Percentiles rank a stretch among this genome's conserved stretches.
Conservation (phyloP, 495 filamentous ascomycete genomes). For the Tuber aestivum region DNA sequence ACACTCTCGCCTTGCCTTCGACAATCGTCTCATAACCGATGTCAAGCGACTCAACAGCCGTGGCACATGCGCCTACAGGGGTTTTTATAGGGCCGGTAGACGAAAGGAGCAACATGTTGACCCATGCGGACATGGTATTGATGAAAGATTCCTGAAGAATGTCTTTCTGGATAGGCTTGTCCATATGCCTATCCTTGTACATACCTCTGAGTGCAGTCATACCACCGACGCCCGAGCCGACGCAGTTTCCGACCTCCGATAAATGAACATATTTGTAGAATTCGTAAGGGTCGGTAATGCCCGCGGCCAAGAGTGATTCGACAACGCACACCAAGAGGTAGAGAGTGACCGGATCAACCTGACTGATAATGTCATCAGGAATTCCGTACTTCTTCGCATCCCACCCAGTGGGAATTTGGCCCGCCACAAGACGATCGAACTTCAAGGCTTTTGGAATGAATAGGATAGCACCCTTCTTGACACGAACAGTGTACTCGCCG, state of each 20-base stretch:
- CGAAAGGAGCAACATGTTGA: conserved; percentile 96
- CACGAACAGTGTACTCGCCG: conserved; percentile 85
- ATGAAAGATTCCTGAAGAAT: conserved; percentile 99
- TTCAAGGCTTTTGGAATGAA: conserved; percentile 93
- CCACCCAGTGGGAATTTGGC: conserved; percentile 95
- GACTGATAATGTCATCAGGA: conserved; percentile 92
- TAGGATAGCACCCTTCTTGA: conserved; percentile 90
- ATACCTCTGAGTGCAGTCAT: conserved; percentile 86
- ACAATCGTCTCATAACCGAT: conserved; percentile 97
- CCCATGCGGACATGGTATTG: conserved; percentile 99
- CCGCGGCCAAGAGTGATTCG: conserved; percentile 80
- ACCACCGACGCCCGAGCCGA: conserved; percentile 96
- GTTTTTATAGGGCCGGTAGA: conserved; percentile 99
- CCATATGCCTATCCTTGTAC: conserved; percentile 96
- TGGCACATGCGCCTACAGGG: conserved; percentile 94
- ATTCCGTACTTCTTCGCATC: conserved; percentile 91
- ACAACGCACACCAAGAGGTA: conserved; percentile 90
- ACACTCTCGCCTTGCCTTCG: conserved; percentile 92
- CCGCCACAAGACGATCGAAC: conserved; percentile 95
- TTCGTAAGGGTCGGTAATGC: conserved; percentile 99
- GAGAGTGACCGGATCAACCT: conserved; percentile 93
- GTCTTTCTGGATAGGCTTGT: conserved; percentile 98
- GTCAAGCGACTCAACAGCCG: conserved; percentile 92
- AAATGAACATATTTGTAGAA: conserved; percentile 99
- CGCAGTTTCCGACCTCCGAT: conserved; percentile 95